A percentile compares a stretch with the other conserved stretches of the same genome.
Evolutionary conservation across 495 filamentous ascomycete species (phyloP).

Genomic region (Penicillium cataractarum): DNA sequence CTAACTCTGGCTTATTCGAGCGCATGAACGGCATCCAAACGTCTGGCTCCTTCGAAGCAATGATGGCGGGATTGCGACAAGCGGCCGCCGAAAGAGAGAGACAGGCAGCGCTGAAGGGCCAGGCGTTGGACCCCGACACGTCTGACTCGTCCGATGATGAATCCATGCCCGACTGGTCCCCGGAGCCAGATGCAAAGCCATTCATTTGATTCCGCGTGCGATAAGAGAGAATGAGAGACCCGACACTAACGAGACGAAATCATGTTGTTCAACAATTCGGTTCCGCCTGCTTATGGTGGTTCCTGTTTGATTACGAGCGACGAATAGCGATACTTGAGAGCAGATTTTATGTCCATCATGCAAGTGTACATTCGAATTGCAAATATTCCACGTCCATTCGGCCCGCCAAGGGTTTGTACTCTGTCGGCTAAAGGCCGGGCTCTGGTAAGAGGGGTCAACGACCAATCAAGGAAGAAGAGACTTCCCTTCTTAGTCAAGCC

Average conservation of each 20-base stretch:
- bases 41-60: slow-evolving; percentile 2
- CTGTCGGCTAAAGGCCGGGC: too few relatives aligned
- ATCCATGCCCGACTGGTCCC: not conserved
- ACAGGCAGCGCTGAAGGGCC: not conserved
- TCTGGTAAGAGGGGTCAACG: too few relatives aligned
- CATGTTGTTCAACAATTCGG: not conserved
- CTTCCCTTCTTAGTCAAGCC: not conserved
- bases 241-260: not conserved
- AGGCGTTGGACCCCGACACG: not conserved
- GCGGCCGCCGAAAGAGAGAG: slow-evolving; percentile 3
- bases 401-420: not conserved
- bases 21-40: slow-evolving; percentile 7
- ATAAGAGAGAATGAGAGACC: not conserved
- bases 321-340: not conserved
- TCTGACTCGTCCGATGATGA: slow-evolving; percentile 8
- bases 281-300: not conserved
- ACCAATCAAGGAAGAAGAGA: too few relatives aligned
- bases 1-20: slow-evolving; percentile 2
- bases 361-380: not conserved
- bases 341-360: not conserved
- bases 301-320: not conserved
- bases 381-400: not conserved
- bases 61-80: slow-evolving; percentile 1
- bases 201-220: not conserved
- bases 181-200: slow-evolving; percentile 1